Evolutionary conservation across 2,329 filamentous ascomycete species (phyloP).

Genomic region (Trichoderma sp.): DNA sequence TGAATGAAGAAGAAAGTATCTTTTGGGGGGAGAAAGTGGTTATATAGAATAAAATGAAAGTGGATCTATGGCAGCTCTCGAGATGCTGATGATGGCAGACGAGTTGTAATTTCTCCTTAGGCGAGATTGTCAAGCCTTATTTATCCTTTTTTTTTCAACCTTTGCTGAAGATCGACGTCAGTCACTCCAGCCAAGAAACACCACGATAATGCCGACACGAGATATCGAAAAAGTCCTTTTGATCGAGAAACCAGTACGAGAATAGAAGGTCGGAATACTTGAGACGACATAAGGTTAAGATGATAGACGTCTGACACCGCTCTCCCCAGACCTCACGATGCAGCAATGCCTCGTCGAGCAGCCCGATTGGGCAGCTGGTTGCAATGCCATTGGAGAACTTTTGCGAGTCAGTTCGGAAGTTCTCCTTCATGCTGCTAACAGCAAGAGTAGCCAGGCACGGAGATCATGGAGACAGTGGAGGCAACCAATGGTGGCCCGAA

Average conservation of each 20-base stretch:
- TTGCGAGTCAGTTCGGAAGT: conserved; percentile 16
- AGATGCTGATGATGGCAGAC: background rate
- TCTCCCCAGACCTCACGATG: background rate
- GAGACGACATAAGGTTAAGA: background rate
- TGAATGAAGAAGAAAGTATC: background rate
- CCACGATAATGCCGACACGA: background rate
- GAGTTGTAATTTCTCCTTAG: conserved; percentile 2
- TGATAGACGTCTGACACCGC: conserved; percentile 6
- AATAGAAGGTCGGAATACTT: background rate
- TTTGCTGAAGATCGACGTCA: conserved; percentile 6
- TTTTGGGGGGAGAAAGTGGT: background rate
- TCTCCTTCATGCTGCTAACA: background rate
- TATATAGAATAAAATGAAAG: background rate
- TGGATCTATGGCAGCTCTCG: background rate
- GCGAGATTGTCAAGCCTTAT: conserved; percentile 10
- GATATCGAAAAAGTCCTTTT: conserved; percentile 1
- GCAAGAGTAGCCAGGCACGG: conserved; percentile 4
- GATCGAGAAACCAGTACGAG: conserved; percentile 1
- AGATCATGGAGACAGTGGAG: conserved; percentile 15
- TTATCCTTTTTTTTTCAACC: background rate
- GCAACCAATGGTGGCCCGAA: conserved; percentile 12
- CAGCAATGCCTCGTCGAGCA: background rate
- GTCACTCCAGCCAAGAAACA: background rate
- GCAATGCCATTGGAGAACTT: background rate
- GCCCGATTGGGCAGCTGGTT: conserved; percentile 13